Evolutionary conservation across 2,329 filamentous ascomycete genomes (phyloP).

Genomic region (Claviceps arundinis): DNA sequence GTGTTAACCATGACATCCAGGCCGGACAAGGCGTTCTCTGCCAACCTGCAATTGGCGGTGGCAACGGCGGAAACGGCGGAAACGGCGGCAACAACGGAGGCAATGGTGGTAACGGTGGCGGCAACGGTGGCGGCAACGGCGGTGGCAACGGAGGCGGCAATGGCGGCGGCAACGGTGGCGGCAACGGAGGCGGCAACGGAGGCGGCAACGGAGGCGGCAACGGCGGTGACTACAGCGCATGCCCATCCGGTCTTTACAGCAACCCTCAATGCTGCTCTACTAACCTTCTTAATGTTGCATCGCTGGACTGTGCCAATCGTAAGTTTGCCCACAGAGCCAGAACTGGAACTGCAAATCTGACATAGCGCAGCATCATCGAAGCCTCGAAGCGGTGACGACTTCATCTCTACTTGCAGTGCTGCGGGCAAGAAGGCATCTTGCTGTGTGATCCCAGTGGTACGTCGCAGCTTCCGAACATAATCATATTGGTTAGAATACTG

Average conservation of each 20-base stretch:
- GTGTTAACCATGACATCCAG: not conserved
- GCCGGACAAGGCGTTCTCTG: slow-evolving; percentile 2
- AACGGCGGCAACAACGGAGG: not conserved
- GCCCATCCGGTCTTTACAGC: slow-evolving; percentile 11
- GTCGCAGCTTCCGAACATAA: not conserved
- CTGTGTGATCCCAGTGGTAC: slow-evolving; percentile 7
- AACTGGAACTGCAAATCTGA: not conserved
- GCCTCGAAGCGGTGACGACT: slow-evolving; percentile 1
- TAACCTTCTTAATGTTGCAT: slow-evolving; percentile 32
- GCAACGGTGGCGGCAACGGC: not conserved
- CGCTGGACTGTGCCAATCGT: slow-evolving; percentile 27
- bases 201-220: not conserved
- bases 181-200: not conserved
- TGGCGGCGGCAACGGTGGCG: not conserved
- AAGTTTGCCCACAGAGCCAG: not conserved
- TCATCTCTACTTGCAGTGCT: slow-evolving; percentile 3
- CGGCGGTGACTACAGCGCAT: slow-evolving; percentile 2
- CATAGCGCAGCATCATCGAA: not conserved
- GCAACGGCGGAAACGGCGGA: not conserved
- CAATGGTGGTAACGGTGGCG: not conserved
- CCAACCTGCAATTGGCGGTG: not conserved
- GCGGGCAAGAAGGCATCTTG: slow-evolving; percentile 3
- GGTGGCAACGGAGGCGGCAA: not conserved
- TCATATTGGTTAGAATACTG: not conserved
- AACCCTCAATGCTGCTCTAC: slow-evolving; percentile 33